These are phyloP conservation scores for Hyphopichia wangnamkhiaoensis DNA, from an alignment of 1,139 yeast species.

Conservation along the genomic window DNA sequence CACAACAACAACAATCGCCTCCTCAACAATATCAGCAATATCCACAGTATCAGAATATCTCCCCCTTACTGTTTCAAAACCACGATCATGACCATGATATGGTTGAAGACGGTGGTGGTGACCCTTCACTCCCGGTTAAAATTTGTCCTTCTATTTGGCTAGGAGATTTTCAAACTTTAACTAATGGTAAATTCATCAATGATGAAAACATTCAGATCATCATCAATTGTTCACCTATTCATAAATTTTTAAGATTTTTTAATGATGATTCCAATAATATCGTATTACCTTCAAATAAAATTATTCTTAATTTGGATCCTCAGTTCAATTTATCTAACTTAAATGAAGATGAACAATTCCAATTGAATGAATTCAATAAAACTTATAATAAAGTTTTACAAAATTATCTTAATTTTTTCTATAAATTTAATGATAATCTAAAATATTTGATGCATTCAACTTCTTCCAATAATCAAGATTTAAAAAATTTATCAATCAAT, in stretches of 20 bases:
- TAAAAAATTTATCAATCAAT: constrained; percentile 22
- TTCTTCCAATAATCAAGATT: constrained; percentile 24
- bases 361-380: constrained; percentile 25
- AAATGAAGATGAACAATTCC: constrained; percentile 19
- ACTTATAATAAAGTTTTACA: constrained; percentile 39
- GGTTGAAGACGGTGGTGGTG: neutral
- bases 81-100: constrained; percentile 1
- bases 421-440: constrained; percentile 32
- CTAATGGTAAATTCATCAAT: constrained; percentile 18
- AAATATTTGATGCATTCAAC: constrained; percentile 27
- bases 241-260: constrained; percentile 26
- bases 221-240: constrained; percentile 43
- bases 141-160: constrained; percentile 35
- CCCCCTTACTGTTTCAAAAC: too few relatives aligned
- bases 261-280: constrained; percentile 21
- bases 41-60: too few relatives aligned
- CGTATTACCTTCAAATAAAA: constrained; percentile 39
- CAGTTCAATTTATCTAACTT: constrained; percentile 23
- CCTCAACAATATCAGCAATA: too few relatives aligned
- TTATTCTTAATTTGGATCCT: constrained; percentile 43
- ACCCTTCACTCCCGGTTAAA: constrained; percentile 12
- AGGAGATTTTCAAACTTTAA: constrained; percentile 24
- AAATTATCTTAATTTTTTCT: constrained; percentile 41
- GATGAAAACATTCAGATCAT: constrained; percentile 37
- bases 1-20: too few relatives aligned